Conservation (phyloP, 192 early-diverging fungal species). For the Geranomyces variabilis region DNA sequence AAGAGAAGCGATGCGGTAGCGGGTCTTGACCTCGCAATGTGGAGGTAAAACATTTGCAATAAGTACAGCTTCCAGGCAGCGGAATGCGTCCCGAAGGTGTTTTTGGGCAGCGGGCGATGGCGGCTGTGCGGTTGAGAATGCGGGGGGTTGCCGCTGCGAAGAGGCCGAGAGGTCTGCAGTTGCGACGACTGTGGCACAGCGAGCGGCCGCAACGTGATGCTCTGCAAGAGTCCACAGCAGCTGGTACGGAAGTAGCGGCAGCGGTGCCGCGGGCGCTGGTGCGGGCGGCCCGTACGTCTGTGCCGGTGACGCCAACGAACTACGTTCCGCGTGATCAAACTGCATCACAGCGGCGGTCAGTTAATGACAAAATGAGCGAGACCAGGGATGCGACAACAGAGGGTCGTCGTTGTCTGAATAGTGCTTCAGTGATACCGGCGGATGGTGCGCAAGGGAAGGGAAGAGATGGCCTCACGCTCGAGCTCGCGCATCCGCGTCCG, state of each 20-base stretch:
- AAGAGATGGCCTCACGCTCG: too few species aligned
- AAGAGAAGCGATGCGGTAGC: constrained; percentile 25
- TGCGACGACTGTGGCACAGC: neutral
- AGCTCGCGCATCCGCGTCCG: too few species aligned
- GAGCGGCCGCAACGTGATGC: constrained; percentile 8
- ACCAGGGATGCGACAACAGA: too few species aligned
- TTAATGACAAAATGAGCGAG: too few species aligned
- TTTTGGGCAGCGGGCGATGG: neutral
- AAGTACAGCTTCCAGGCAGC: constrained; percentile 34
- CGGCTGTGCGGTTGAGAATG: neutral
- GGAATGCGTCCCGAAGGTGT: constrained; percentile 9
- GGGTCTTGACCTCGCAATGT: constrained; percentile 26
- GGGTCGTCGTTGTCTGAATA: too few species aligned
- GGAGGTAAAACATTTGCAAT: constrained; percentile 12
- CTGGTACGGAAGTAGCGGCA: constrained; percentile 5
- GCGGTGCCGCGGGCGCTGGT: too few species aligned
- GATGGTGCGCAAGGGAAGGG: too few species aligned
- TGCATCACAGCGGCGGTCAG: too few species aligned
- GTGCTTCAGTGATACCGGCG: too few species aligned
- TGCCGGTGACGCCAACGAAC: too few species aligned
- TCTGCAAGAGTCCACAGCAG: constrained; percentile 25
- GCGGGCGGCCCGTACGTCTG: too few species aligned
- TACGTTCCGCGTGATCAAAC: too few species aligned
- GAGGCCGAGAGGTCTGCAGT: neutral
- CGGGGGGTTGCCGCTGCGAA: neutral